Evolutionary conservation across 1,284 basidiomycete species (phyloP), one percentile per base, ranked within the genome.

Genomic region (Puccinia novopanici): DNA sequence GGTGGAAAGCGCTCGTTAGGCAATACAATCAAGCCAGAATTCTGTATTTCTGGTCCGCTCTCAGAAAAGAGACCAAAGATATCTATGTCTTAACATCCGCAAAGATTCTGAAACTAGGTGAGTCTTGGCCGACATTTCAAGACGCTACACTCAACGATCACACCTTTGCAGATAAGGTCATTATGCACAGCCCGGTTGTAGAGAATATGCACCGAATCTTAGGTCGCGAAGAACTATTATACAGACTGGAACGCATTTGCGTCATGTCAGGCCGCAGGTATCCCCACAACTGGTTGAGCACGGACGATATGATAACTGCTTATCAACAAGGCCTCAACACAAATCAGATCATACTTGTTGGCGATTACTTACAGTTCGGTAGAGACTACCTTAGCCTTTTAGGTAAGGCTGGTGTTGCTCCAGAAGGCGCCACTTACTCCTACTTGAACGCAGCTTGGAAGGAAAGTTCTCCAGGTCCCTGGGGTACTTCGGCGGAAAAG

Each of bases 401-500:
- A 5, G 42, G 45, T 9, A 50, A 3, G 22, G 34, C 2, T 17
- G 67, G 40, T n/a, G 1, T 68, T 48, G 3, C 67, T 24, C 5
- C 22, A 45, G 42, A 37, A 5, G 13, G n/a, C 1, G n/a, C 13
- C 5, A 37, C 6, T 45, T 68, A 48, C 48, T 10, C 5, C 3
- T 24, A 34, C 24, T 17, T 68, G 4, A 4, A 17, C 24, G 40
- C 17, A 50, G 12, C n/a, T 3, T 68, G 67, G 42, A 9, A 45
- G 2, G 19, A 6, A 40, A 40, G 8, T 24, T 22, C 15, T 5
- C 13, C 13, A 3, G 40, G 3, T 0, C 45, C 42, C 24, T 68
- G 67, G 67, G 67, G 67, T 17, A 15, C 45, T 68, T 68, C 67
- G 27, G 5, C 67, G n/a, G 67, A 68, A 40, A 68, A 68, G 27